Conservation (phyloP, 2,329 filamentous ascomycete species). For the Pseudohalonectria lignicola region DNA sequence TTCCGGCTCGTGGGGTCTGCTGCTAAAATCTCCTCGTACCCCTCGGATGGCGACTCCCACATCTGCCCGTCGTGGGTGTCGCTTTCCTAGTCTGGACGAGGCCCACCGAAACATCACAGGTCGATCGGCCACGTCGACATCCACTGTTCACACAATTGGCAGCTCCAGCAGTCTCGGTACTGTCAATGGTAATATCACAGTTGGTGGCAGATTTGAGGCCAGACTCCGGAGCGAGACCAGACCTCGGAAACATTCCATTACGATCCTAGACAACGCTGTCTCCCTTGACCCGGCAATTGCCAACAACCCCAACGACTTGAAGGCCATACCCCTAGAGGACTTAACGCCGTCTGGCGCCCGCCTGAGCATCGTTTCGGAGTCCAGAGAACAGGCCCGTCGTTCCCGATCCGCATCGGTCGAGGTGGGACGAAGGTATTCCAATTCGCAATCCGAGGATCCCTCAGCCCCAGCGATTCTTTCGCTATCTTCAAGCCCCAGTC, state of each 20-base stretch:
- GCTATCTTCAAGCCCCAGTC: neutral
- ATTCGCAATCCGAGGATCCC: neutral
- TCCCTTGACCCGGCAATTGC: neutral
- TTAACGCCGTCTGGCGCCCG: neutral
- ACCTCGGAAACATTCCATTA: neutral
- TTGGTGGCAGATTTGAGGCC: neutral
- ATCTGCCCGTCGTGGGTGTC: conserved; percentile 13
- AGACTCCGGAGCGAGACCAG: neutral
- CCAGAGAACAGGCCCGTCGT: neutral
- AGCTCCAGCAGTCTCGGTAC: neutral
- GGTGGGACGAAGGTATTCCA: no score
- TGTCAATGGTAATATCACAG: neutral
- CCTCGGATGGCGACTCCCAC: neutral
- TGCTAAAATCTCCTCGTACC: no score
- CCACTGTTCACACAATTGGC: conserved; percentile 1
- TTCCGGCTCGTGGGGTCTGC: no score
- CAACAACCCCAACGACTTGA: neutral
- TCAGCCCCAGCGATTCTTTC: neutral
- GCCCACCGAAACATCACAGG: conserved; percentile 27
- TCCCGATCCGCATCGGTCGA: neutral
- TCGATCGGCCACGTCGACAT: neutral
- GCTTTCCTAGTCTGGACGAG: conserved; percentile 24
- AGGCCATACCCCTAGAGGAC: conserved; percentile 1
- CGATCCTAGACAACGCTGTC: neutral
- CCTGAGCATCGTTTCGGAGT: conserved; percentile 1